Conservation (phyloP, 805 yeast species). For the Yamadazyma scolyti region DNA sequence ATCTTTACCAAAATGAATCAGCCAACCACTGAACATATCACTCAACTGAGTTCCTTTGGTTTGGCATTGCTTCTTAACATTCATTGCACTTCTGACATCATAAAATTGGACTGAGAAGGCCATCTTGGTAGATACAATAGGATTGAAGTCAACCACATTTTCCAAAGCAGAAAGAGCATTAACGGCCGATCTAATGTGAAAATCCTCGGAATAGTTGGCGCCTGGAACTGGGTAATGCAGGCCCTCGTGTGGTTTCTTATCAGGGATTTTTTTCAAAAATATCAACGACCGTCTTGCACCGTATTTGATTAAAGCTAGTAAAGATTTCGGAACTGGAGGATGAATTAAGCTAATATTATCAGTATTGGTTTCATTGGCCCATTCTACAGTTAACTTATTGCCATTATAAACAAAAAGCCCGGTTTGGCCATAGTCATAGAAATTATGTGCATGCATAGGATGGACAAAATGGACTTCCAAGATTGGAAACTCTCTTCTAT, state of each 20-base stretch:
- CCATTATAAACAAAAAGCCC: slow-evolving; percentile 64
- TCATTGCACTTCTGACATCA: slow-evolving; percentile 57
- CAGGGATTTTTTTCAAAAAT: slow-evolving; percentile 22
- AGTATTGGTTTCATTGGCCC: slow-evolving; percentile 36
- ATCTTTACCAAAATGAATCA: slow-evolving; percentile 64
- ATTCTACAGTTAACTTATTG: slow-evolving; percentile 38
- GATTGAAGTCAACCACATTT: slow-evolving; percentile 54
- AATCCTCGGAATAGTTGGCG: slow-evolving; percentile 36
- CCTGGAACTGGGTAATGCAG: slow-evolving; percentile 41
- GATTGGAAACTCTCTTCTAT: slow-evolving; percentile 9
- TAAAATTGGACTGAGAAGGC: slow-evolving; percentile 59
- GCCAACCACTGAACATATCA: slow-evolving; percentile 56
- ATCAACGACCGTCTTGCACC: slow-evolving; percentile 59
- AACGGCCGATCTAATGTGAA: slow-evolving; percentile 43
- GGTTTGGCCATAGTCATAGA: slow-evolving; percentile 46
- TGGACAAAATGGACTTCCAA: slow-evolving; percentile 51
- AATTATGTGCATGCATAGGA: slow-evolving; percentile 51
- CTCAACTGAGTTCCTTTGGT: slow-evolving; percentile 29
- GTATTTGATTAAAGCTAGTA: slow-evolving; percentile 30
- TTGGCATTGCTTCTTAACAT: slow-evolving; percentile 48
- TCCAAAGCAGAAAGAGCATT: slow-evolving; percentile 58
- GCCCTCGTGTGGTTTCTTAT: slow-evolving; percentile 13
- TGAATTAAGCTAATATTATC: slow-evolving; percentile 16
- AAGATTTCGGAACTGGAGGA: slow-evolving; percentile 18
- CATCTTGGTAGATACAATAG: slow-evolving; percentile 63